Evolutionary conservation across 805 yeast species (phyloP).

Genomic region (Hanseniaspora occidentalis): DNA sequence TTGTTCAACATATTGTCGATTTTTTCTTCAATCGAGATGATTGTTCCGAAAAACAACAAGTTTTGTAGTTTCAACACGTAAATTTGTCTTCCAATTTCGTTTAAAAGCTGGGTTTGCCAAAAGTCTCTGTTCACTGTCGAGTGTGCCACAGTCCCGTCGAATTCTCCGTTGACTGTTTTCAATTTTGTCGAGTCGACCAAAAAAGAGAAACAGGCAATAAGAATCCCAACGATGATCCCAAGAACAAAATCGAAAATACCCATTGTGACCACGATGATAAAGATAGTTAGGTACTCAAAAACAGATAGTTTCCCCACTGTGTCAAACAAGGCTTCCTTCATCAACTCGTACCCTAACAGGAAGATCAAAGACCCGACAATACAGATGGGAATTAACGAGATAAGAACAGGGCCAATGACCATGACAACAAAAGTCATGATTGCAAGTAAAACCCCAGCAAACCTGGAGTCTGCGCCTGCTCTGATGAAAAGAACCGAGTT

Average conservation of each 20-base stretch:
- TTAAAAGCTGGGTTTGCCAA: conserved; percentile 71
- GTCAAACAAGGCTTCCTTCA: conserved; percentile 78
- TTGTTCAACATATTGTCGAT: conserved; percentile 55
- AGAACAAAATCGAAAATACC: conserved; percentile 91
- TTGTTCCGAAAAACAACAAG: conserved; percentile 86
- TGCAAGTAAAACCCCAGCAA: conserved; percentile 86
- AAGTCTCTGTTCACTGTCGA: conserved; percentile 90
- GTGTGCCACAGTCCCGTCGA: conserved; percentile 78
- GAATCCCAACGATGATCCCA: conserved; percentile 82
- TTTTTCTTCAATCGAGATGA: conserved; percentile 75
- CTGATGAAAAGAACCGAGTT: conserved; percentile 83
- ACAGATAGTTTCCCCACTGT: conserved; percentile 62
- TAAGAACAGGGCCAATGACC: conserved; percentile 83
- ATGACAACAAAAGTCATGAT: conserved; percentile 67
- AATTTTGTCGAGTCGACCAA: conserved; percentile 83
- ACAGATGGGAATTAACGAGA: conserved; percentile 88
- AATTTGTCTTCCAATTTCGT: conserved; percentile 81
- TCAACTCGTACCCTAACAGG: conserved; percentile 77
- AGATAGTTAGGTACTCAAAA: conserved; percentile 75
- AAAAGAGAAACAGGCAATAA: conserved; percentile 88
- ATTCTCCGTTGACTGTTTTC: conserved; percentile 70
- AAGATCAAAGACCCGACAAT: conserved; percentile 92
- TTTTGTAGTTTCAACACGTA: conserved; percentile 81
- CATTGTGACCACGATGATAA: conserved; percentile 85
- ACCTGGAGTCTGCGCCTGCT: conserved; percentile 85